Evolutionary conservation across 208 protist genomes (phyloP).

Genomic region (Borovskyia barvae): DNA sequence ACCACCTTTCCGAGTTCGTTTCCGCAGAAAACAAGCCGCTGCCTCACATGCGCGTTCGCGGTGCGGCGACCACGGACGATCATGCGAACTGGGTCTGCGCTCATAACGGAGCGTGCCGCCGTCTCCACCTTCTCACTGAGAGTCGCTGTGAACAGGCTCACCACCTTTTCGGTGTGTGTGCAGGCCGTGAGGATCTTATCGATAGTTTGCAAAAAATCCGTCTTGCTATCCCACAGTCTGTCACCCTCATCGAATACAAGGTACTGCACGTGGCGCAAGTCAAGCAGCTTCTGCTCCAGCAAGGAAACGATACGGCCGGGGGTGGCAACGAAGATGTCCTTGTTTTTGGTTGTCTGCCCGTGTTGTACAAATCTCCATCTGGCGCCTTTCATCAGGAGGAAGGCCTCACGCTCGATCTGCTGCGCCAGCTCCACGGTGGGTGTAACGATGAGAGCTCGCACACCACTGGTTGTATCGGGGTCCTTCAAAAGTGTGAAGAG

Average conservation of each 20-base stretch:
- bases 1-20: slow-evolving; percentile 97
- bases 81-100: slow-evolving; percentile 90
- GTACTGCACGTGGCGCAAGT: slow-evolving; percentile 77
- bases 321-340: slow-evolving; percentile 93
- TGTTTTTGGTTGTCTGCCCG: slow-evolving; percentile 85
- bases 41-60: slow-evolving; percentile 77
- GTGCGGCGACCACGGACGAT: slow-evolving; percentile 86
- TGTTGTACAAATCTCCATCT: slow-evolving; percentile 90
- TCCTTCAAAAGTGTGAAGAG: slow-evolving; percentile 88
- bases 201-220: slow-evolving; percentile 74
- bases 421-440: slow-evolving; percentile 96
- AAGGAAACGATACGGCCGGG: slow-evolving; percentile 80
- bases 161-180: slow-evolving; percentile 64
- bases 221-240: slow-evolving; percentile 92
- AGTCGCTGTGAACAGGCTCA: slow-evolving; percentile 94
- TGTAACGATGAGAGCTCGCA: slow-evolving; percentile 93
- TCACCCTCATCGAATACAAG: slow-evolving; percentile 98
- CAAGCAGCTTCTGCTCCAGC: slow-evolving; percentile 76
- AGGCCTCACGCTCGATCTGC: slow-evolving; percentile 95
- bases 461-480: slow-evolving; percentile 63
- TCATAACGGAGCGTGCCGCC: slow-evolving; percentile 87
- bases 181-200: slow-evolving; percentile 91
- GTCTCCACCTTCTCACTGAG: slow-evolving; percentile 91
- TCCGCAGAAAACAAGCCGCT: slow-evolving; percentile 95
- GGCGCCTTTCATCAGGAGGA: slow-evolving; percentile 83